Base-by-base conservation (phyloP, 129 eudicot species). In the Tagetes patula region DNA sequence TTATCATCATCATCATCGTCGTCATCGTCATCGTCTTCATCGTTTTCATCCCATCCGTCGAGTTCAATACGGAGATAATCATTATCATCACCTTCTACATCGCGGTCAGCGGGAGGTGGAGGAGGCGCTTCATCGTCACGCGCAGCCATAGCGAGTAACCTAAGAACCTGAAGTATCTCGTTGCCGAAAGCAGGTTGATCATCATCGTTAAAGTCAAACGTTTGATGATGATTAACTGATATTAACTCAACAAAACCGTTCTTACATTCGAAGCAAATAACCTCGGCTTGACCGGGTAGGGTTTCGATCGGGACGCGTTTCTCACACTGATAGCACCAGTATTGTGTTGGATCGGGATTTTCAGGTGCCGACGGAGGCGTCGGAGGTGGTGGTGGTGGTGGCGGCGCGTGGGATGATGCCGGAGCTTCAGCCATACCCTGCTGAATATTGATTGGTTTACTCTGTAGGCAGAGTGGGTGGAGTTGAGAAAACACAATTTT, bases 281-380 rank as follows among this genome's bases (percentile, higher is more conserved):
- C 77, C 46, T 87, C 86, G 66, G 85, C 82, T 5, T 69, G 96
- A 67, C 85, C 96, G 30, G 87, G 70, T 62, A 74, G 77, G 80
- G 89, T 86, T 77, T 90, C 96, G 79, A 94, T 70, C 27, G 86
- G 67, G 50, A 94, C 98, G 14, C 96, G 91, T 76, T 83, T 87
- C 40, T 87, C 83, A 81, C 98, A 89, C 73, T 82, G 95, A 82
- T 90, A 85, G 77, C 98, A 93, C 98, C 96, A 93, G 85, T 89
- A 84, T 71, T 84, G 89, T 43, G 41, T 53, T 3, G 62, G 67
- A 32, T 61, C 65, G 2, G 68, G 74, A 46, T 54, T 49, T 4
- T 6, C 37, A 11, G 61, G 11, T 9, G 36, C 52, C 59, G 67
- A 41, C 46, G 72, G 72, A 38, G 79, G 65, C 8, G 73, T 75